Percentiles rank a stretch among this genome's conserved stretches.
Evolutionary conservation across 2,329 filamentous ascomycete genomes (phyloP).

Genomic region (Mycogone perniciosa): DNA sequence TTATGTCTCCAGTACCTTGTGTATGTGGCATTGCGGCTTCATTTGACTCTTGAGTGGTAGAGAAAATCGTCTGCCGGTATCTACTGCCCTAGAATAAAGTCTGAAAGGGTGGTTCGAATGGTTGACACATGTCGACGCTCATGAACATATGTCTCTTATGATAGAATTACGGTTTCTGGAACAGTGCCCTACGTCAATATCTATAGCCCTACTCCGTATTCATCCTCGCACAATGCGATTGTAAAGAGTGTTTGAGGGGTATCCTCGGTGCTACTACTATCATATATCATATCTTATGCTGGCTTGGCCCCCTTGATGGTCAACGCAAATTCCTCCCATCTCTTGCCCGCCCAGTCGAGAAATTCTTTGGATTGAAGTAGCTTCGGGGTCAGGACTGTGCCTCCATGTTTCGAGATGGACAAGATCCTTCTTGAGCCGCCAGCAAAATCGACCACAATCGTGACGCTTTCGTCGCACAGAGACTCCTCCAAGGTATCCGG

Average conservation of each 20-base stretch:
- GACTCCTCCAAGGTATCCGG: slow-evolving; percentile 86
- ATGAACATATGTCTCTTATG: not conserved
- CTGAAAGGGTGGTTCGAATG: slow-evolving; percentile 82
- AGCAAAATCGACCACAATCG: slow-evolving; percentile 65
- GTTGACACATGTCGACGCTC: slow-evolving; percentile 55
- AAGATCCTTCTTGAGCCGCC: slow-evolving; percentile 52
- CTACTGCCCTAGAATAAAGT: slow-evolving; percentile 75
- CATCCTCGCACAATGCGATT: not conserved
- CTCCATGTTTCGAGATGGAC: slow-evolving; percentile 78
- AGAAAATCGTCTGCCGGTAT: slow-evolving; percentile 67
- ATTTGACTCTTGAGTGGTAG: slow-evolving; percentile 52
- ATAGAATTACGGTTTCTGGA: too few species aligned
- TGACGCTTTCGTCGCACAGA: slow-evolving; percentile 76
- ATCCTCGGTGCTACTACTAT: slow-evolving; percentile 25
- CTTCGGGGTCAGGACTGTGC: slow-evolving; percentile 59
- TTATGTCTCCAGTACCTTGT: slow-evolving; percentile 23
- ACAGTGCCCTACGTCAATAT: too few species aligned
- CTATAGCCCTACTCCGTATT: too few species aligned
- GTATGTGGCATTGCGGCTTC: slow-evolving; percentile 49
- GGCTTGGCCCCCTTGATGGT: slow-evolving; percentile 23
- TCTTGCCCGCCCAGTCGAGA: slow-evolving; percentile 26
- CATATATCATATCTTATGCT: slow-evolving; percentile 16
- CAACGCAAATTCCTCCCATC: slow-evolving; percentile 31
- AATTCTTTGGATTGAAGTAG: slow-evolving; percentile 60
- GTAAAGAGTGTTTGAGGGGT: not conserved